These are phyloP conservation scores for Zygotorulaspora sp. DNA, from an alignment of 805 yeast genomes.

Conservation along the genomic window DNA sequence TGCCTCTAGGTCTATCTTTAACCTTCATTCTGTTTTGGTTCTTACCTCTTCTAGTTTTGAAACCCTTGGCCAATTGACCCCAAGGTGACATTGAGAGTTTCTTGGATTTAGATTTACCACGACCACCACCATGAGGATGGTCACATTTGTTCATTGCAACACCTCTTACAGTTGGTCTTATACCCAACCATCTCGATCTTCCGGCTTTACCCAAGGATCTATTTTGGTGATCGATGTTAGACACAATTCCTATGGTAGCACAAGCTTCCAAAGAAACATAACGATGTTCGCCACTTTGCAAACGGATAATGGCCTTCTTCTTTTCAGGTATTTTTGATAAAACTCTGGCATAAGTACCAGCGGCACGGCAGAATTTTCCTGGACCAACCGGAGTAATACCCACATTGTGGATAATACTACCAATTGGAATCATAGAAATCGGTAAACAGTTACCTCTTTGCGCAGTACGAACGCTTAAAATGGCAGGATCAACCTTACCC, in stretches of 20 bases:
- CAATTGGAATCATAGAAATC: conserved; percentile 87
- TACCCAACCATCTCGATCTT: conserved; percentile 84
- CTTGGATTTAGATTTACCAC: conserved; percentile 97
- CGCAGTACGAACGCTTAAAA: conserved; percentile 78
- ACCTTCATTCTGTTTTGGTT: conserved; percentile 79
- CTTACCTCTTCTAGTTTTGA: conserved; percentile 90
- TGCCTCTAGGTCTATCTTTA: conserved; percentile 86
- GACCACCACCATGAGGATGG: conserved; percentile 99
- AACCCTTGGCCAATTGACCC: conserved; percentile 91
- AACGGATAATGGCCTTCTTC: conserved; percentile 68
- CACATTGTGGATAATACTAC: conserved; percentile 82
- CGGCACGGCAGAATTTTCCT: conserved; percentile 87
- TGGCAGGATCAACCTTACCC: conserved; percentile 87
- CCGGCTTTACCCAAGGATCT: conserved; percentile 95
- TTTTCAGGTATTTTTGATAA: conserved; percentile 71
- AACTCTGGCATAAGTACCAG: conserved; percentile 90
- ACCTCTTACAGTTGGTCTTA: conserved; percentile 95
- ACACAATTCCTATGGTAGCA: conserved; percentile 90
- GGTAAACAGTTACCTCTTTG: conserved; percentile 96
- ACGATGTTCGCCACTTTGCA: conserved; percentile 92
- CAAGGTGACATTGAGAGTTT: conserved; percentile 92
- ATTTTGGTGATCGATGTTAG: conserved; percentile 89
- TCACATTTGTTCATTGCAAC: conserved; percentile 96
- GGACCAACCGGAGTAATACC: conserved; percentile 73
- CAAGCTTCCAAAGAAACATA: conserved; percentile 80